A percentile compares a stretch with the other conserved stretches of the same genome.
phyloP scores from a whole-genome alignment of 768 basidiomycete species.

The Neoboletus magnificus region DNA sequence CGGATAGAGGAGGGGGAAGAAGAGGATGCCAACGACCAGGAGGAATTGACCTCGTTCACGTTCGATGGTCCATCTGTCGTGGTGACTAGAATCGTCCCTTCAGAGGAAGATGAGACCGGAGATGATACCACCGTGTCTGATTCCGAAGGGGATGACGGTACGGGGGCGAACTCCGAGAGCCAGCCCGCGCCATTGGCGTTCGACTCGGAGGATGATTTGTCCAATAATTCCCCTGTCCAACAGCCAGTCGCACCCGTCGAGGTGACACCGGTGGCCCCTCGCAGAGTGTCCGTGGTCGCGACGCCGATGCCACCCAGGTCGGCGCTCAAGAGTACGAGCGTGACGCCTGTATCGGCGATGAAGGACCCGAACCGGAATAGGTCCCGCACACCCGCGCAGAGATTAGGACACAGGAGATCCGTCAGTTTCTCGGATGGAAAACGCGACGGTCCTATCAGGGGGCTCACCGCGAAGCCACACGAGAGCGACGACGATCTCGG shows the following conservation, averaged over 20 bases:
- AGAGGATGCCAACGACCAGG: conserved; percentile 50
- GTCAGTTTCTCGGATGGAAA: conserved; percentile 98
- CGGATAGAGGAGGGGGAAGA: conserved; percentile 50
- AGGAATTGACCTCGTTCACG: conserved; percentile 71
- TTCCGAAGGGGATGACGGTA: conserved; percentile 27
- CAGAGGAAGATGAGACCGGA: conserved; percentile 31
- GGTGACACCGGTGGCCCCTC: conserved; percentile 20
- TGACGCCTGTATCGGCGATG: conserved; percentile 58
- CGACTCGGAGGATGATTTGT: conserved; percentile 40
- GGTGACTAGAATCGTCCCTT: conserved; percentile 48
- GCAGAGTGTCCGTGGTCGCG: conserved; percentile 7
- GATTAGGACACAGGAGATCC: conserved; percentile 60
- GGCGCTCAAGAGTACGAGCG: conserved; percentile 41
- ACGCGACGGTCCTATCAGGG: conserved; percentile 82
- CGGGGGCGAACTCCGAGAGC: conserved; percentile 2
- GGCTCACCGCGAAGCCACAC: conserved; percentile 41
- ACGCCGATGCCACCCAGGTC: conserved; percentile 38
- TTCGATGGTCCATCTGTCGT: conserved; percentile 61
- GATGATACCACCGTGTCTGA: conserved; percentile 41
- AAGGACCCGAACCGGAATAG: conserved; percentile 49
- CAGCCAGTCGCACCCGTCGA: not conserved
- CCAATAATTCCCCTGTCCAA: conserved; percentile 13
- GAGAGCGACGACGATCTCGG: conserved; percentile 37
- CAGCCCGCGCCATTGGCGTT: conserved; percentile 9
- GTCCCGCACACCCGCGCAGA: conserved; percentile 54